Base-by-base conservation (phyloP, 1,139 yeast species). In the Zhuliangozyma blackwelliae region DNA sequence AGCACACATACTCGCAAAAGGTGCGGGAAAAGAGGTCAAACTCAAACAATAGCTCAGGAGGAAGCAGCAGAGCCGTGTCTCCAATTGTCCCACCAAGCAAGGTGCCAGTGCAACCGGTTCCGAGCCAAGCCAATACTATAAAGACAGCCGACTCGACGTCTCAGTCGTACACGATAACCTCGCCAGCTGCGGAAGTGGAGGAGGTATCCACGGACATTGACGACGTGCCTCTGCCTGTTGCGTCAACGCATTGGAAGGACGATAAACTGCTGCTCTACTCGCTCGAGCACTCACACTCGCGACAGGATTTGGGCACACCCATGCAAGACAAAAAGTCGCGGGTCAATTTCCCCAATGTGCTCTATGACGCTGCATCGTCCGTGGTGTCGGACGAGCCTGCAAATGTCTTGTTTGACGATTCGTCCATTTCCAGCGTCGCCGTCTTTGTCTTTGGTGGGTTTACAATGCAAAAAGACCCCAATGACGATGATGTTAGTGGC, bases 391-490 rank as follows among this genome's bases (percentile, higher is more conserved):
- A 25, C n/a, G 12, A 26, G 19, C 25, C 27, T 2, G 29, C 32
- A 21, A 38, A 33, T 26, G 28, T 33, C 10, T 39, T 46, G 25
- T 46, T 46, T 27, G 31, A 29, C 21, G 44, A 42, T 29, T 19
- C 44, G 5, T 31, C 42, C 2, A 25, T 43, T 16, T 36, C 46
- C 3, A 36, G 43, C 25, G 41, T 51, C 0, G 50, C 63, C 8
- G 55, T 70, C 0, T 69, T 61, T 43, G 50, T 67, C 5, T 70
- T 67, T 51, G 76, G 75, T 3, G 76, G 76, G 3, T 70, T 70
- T 41, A 39, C 43, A 10, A 37, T 49, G n/a, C 33, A 36, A 3
- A 12, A 13, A 11, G 40, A 33, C 8, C n/a, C 3, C 7, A 28
- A 23, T 9, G 11, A 7, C 5, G 21, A 16, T 8, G 47, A 48